Percentiles rank a stretch among this genome's conserved stretches.
Evolutionary conservation across 2,329 filamentous ascomycete genomes (phyloP).

Genomic region (Diplodia scrobiculata): DNA sequence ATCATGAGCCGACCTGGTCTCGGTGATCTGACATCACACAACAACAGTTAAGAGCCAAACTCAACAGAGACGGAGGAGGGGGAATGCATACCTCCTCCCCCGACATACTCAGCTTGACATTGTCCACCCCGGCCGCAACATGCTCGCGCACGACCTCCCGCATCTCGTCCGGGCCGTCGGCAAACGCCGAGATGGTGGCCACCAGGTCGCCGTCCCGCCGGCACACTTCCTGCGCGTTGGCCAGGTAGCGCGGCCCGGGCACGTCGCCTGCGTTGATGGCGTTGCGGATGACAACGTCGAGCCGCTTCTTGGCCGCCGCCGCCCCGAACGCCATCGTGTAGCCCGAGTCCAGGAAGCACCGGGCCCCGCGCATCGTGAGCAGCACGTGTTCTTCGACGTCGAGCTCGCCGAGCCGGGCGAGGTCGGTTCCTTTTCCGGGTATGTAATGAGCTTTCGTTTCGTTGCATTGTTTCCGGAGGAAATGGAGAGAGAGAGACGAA

Average conservation of each 20-base stretch:
- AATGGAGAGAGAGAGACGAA: too few relatives aligned
- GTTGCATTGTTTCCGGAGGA: too few relatives aligned
- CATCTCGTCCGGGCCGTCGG: constrained; percentile 38
- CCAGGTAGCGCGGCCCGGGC: constrained; percentile 53
- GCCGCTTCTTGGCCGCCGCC: constrained; percentile 51
- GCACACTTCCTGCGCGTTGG: constrained; percentile 56
- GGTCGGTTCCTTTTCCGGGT: constrained; percentile 38
- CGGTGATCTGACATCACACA: constrained; percentile 32
- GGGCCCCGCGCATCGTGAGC: constrained; percentile 48
- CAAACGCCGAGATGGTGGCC: constrained; percentile 48
- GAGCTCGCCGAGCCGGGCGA: constrained; percentile 48
- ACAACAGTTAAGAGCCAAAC: too few relatives aligned
- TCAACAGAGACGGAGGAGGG: neutral
- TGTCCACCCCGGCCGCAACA: constrained; percentile 41
- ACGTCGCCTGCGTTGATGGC: constrained; percentile 54
- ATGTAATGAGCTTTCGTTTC: neutral
- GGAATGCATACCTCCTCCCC: constrained; percentile 33
- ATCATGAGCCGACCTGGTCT: constrained; percentile 44
- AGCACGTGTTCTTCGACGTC: constrained; percentile 54
- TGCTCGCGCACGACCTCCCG: constrained; percentile 36
- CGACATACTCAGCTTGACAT: constrained; percentile 40
- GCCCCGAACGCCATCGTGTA: constrained; percentile 44
- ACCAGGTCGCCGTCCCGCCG: constrained; percentile 50
- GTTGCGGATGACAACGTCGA: constrained; percentile 44
- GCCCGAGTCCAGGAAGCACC: constrained; percentile 51